Base-by-base conservation (phyloP, 768 basidiomycete genomes). In the Tubosaeta sp. region DNA sequence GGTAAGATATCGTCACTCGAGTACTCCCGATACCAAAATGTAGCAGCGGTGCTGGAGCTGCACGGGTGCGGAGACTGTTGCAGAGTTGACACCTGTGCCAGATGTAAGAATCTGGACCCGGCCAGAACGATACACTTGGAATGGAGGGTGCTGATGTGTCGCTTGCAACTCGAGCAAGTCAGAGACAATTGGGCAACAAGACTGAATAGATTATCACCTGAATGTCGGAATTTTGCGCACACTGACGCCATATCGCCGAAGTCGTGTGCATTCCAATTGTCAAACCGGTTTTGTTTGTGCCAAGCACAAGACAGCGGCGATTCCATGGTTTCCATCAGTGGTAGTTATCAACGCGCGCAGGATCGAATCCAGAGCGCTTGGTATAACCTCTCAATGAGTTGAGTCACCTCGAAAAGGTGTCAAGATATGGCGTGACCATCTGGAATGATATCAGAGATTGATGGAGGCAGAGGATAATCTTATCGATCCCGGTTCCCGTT, bases 71-170 rank as follows among this genome's bases (percentile, higher is more conserved):
- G n/a, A n/a, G n/a, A n/a, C n/a, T n/a, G n/a, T n/a, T n/a, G n/a
- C n/a, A n/a, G n/a, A n/a, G n/a, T n/a, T n/a, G n/a, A n/a, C n/a
- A n/a, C n/a, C n/a, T n/a, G n/a, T n/a, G n/a, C n/a, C n/a, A n/a
- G n/a, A n/a, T n/a, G n/a, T 1, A n/a, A 37, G 26, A 39, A 31
- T 54, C 33, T 44, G 32, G 42, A 27, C 45, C 27, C 7, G 14
- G 29, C 12, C 31, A 42, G 14, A 45, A 46, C 9, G 5, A 37
- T 43, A 48, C 52, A 43, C 47, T n/a, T 25, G 33, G 46, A 52
- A 56, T 49, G 37, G n/a, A 60, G 53, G 47, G 53, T 27, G 4
- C 52, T 11, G 43, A 29, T n/a, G n/a, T n/a, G n/a, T n/a, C n/a
- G n/a, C n/a, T n/a, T n/a, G n/a, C n/a, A n/a, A n/a, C n/a, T n/a